These are phyloP conservation scores for Solanum chilense DNA, from an alignment of 257 asterid species.

Conservation along the genomic window DNA sequence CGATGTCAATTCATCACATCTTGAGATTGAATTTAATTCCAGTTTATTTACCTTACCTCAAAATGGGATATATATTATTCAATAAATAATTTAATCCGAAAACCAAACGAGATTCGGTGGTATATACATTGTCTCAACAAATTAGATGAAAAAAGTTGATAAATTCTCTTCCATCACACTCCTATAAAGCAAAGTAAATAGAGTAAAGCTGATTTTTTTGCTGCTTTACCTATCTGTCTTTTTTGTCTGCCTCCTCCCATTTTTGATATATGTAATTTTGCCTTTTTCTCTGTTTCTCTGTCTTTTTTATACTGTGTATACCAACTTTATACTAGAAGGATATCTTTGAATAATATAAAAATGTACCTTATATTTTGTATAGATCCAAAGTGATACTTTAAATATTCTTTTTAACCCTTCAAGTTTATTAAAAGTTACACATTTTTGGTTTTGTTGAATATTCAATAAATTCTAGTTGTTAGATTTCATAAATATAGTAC, in stretches of 20 bases:
- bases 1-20: not conserved
- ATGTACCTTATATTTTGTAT: not conserved
- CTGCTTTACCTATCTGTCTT: not conserved
- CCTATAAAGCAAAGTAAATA: not conserved
- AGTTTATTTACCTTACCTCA: not conserved
- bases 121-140: conserved; percentile 18
- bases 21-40: too few species aligned
- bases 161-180: not conserved
- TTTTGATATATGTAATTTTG: not conserved
- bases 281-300: not conserved
- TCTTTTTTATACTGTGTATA: not conserved
- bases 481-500: not conserved
- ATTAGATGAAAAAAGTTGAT: not conserved
- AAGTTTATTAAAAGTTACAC: not conserved
- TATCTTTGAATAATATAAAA: not conserved
- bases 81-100: not conserved
- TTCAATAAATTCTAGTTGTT: not conserved
- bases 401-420: not conserved
- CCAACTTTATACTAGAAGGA: not conserved
- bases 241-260: conserved; percentile 12
- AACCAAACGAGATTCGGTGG: not conserved
- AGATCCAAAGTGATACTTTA: not conserved
- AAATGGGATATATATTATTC: not conserved
- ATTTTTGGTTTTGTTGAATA: not conserved
- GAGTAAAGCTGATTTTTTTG: not conserved